phyloP scores from a whole-genome alignment of 2,329 filamentous ascomycete genomes.

The Nothopassalora personata region DNA sequence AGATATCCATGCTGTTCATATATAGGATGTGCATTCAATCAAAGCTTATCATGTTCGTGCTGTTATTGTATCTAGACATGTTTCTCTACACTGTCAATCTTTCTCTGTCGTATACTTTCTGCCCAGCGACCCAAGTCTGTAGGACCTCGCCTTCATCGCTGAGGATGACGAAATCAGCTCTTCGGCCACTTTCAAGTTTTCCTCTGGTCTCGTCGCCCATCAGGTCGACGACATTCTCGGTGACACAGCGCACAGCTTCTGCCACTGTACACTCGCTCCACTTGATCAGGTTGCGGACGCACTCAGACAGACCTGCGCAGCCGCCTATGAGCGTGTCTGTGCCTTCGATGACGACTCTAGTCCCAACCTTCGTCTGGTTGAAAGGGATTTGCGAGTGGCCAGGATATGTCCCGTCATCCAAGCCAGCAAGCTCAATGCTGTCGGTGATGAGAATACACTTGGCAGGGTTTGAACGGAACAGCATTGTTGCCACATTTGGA shows the following conservation, averaged over 20 bases:
- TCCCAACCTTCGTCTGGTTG: conserved; percentile 46
- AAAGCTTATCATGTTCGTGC: too few relatives aligned
- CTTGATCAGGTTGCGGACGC: conserved; percentile 45
- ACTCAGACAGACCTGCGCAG: conserved; percentile 48
- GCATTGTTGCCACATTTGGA: conserved; percentile 45
- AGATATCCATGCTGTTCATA: neutral
- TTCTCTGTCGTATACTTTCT: conserved; percentile 40
- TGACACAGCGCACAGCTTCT: conserved; percentile 46
- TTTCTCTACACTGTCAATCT: conserved; percentile 33
- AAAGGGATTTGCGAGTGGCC: conserved; percentile 48
- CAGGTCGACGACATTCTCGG: conserved; percentile 47
- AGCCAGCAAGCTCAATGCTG: conserved; percentile 50
- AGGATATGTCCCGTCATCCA: conserved; percentile 48
- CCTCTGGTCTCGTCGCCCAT: conserved; percentile 46
- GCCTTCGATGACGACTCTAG: conserved; percentile 47
- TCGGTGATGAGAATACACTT: conserved; percentile 51
- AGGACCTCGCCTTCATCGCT: conserved; percentile 43
- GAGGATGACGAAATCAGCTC: conserved; percentile 48
- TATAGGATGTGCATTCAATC: neutral
- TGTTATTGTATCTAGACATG: too few relatives aligned
- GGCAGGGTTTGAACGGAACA: conserved; percentile 43
- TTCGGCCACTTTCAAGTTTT: conserved; percentile 40
- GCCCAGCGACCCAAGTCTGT: conserved; percentile 48
- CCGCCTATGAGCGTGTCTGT: conserved; percentile 52
- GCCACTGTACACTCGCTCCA: conserved; percentile 46